These are phyloP conservation scores for Fusarium fujikuroi DNA, from an alignment of 2,329 filamentous ascomycete genomes.

Conservation along the genomic window DNA sequence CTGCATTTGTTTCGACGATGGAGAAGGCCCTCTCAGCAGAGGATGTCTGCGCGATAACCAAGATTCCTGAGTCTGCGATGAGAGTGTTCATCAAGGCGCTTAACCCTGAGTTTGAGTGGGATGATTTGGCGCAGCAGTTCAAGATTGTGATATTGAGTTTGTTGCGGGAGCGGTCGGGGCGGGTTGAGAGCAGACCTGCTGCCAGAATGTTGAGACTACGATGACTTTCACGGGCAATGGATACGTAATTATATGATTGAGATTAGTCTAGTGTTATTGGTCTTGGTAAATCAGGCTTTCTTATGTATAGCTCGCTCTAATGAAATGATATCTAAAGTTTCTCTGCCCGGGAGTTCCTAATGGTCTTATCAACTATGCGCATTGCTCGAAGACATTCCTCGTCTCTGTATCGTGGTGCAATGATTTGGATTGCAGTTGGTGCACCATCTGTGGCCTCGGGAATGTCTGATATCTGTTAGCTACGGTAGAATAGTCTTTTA, in stretches of 20 bases:
- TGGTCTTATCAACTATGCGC: conserved; percentile 27
- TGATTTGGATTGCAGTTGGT: conserved; percentile 30
- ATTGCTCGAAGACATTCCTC: conserved; percentile 40
- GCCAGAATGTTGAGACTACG: not conserved
- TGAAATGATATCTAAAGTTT: not conserved
- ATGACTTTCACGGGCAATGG: not conserved
- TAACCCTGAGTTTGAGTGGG: conserved; percentile 8
- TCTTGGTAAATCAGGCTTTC: not conserved
- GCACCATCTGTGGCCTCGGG: conserved; percentile 32
- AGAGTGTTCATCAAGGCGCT: not conserved
- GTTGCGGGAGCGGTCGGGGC: not conserved
- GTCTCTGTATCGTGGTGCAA: conserved; percentile 34
- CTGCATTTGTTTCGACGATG: not conserved
- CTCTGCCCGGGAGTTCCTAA: not conserved
- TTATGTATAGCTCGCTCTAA: too few relatives aligned
- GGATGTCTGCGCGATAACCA: conserved; percentile 4
- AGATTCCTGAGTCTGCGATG: not conserved
- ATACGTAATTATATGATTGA: accelerated
- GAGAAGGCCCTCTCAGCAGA: not conserved
- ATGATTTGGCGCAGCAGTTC: not conserved
- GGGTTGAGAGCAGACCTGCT: conserved; percentile 1
- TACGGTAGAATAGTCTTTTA: accelerated
- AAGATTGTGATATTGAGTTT: conserved; percentile 6
- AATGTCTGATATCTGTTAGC: conserved; percentile 12
- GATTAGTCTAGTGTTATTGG: not conserved